Conservation (phyloP, 176 grass and related monocot genomes). For the Raddia distichophylla region DNA sequence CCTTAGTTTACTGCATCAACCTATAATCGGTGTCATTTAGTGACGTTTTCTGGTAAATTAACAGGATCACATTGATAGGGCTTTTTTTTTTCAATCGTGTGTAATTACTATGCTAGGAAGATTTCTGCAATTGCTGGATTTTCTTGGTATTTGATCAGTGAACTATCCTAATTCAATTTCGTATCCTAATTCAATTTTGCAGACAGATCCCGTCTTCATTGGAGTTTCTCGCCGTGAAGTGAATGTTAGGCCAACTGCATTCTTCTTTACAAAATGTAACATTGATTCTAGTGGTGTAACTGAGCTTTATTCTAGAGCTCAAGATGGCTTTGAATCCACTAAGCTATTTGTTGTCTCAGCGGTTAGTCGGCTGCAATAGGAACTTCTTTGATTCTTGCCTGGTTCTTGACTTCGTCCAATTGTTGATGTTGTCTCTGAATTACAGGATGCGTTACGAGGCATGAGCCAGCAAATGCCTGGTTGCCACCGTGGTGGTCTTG, state of each 20-base stretch:
- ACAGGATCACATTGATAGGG: background rate
- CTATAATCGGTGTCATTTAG: background rate
- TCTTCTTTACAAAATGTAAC: slow-evolving; percentile 85
- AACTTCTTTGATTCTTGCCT: background rate
- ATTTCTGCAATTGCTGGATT: background rate
- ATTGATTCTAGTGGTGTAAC: slow-evolving; percentile 54
- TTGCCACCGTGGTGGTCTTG: slow-evolving; percentile 72
- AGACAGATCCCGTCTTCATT: slow-evolving; percentile 83
- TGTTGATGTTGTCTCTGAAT: slow-evolving; percentile 20
- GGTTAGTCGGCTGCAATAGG: slow-evolving; percentile 35
- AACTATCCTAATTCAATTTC: background rate
- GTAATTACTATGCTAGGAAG: slow-evolving; percentile 11
- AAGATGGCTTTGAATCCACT: slow-evolving; percentile 96
- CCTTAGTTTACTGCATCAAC: background rate
- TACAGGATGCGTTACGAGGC: slow-evolving; percentile 61
- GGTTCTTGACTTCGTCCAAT: slow-evolving; percentile 8
- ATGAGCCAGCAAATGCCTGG: slow-evolving; percentile 65
- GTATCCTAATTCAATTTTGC: slow-evolving; percentile 43
- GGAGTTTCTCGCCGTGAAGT: slow-evolving; percentile 75
- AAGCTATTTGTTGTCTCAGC: slow-evolving; percentile 60
- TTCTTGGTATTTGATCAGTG: background rate
- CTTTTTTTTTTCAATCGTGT: slow-evolving; percentile 8
- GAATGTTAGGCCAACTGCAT: slow-evolving; percentile 90
- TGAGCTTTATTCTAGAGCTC: slow-evolving; percentile 80
- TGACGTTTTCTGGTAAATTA: background rate